Evolutionary conservation across 495 filamentous ascomycete species (phyloP).

Genomic region (Immersiella caudata): DNA sequence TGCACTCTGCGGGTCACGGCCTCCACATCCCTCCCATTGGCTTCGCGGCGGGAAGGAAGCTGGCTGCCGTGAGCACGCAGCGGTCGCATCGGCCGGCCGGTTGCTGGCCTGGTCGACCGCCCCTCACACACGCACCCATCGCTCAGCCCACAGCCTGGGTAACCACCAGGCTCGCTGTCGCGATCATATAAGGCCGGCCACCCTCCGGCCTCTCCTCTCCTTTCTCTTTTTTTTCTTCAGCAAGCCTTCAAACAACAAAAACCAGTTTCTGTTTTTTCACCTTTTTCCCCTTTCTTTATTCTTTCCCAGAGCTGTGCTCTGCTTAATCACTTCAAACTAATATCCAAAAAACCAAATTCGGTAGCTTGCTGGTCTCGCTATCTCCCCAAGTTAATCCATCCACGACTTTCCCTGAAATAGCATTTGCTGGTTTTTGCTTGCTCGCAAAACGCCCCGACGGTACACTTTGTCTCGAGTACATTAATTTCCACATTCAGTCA

Average conservation of each 20-base stretch:
- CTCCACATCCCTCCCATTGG: constrained; percentile 32
- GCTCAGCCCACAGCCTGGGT: constrained; percentile 21
- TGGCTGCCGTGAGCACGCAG: constrained; percentile 22
- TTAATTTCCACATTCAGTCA: constrained; percentile 50
- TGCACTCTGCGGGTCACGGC: constrained; percentile 11
- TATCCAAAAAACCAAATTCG: constrained; percentile 42
- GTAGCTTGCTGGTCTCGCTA: constrained; percentile 53
- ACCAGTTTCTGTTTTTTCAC: constrained; percentile 59
- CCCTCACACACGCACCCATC: constrained; percentile 8
- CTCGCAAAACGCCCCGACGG: constrained; percentile 49
- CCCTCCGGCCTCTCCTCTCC: constrained; percentile 41
- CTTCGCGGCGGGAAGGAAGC: constrained; percentile 19
- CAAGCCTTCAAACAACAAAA: constrained; percentile 73
- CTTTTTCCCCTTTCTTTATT: constrained; percentile 54
- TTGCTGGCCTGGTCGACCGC: constrained; percentile 9
- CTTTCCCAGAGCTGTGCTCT: constrained; percentile 60
- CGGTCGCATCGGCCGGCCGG: constrained; percentile 8
- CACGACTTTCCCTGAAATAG: constrained; percentile 42
- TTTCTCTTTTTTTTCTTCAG: constrained; percentile 65
- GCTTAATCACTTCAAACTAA: constrained; percentile 31
- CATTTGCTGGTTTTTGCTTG: constrained; percentile 60
- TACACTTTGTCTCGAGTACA: constrained; percentile 32
- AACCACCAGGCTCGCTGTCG: constrained; percentile 33
- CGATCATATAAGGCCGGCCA: constrained; percentile 52
- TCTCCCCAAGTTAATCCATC: constrained; percentile 29